phyloP scores from a whole-genome alignment of 257 asterid genomes.

The Echites panduratus region DNA sequence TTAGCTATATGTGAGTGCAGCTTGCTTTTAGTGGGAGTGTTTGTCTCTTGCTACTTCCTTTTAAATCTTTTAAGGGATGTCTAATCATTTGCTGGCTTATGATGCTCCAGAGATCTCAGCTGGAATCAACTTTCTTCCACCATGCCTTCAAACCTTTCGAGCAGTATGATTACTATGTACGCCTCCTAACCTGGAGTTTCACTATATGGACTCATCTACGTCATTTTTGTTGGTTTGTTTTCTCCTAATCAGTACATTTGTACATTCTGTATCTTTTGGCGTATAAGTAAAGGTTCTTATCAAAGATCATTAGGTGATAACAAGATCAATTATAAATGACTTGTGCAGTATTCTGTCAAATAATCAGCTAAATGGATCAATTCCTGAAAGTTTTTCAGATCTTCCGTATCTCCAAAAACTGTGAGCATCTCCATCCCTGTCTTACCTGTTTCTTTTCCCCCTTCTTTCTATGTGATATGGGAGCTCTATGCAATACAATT shows the following conservation, averaged over 20 bases:
- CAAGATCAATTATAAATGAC: slow-evolving; percentile 1
- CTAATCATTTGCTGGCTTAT: slow-evolving; percentile 10
- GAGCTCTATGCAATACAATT: neutral
- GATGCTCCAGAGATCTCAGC: slow-evolving; percentile 40
- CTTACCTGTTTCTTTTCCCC: neutral
- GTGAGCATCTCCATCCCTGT: slow-evolving; percentile 25
- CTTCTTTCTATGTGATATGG: neutral
- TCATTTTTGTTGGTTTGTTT: neutral
- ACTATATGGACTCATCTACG: neutral
- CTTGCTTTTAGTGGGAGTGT: neutral
- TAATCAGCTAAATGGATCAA: slow-evolving; percentile 36
- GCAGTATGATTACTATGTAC: slow-evolving; percentile 39
- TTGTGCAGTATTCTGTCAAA: slow-evolving; percentile 40
- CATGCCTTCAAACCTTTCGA: slow-evolving; percentile 29
- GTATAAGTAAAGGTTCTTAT: neutral
- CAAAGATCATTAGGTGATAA: neutral
- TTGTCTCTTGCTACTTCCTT: slow-evolving; percentile 1
- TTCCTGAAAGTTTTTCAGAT: slow-evolving; percentile 32
- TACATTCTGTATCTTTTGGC: neutral
- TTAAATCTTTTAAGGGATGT: neutral
- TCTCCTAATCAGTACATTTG: neutral
- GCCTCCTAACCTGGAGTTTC: slow-evolving; percentile 10
- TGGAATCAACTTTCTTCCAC: slow-evolving; percentile 37
- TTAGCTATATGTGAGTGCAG: slow-evolving; percentile 34
- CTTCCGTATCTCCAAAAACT: slow-evolving; percentile 42